Percentiles rank a stretch among this genome's conserved stretches.
Conservation (phyloP, 208 protist species). For the Acanthamoeba castellanii region DNA sequence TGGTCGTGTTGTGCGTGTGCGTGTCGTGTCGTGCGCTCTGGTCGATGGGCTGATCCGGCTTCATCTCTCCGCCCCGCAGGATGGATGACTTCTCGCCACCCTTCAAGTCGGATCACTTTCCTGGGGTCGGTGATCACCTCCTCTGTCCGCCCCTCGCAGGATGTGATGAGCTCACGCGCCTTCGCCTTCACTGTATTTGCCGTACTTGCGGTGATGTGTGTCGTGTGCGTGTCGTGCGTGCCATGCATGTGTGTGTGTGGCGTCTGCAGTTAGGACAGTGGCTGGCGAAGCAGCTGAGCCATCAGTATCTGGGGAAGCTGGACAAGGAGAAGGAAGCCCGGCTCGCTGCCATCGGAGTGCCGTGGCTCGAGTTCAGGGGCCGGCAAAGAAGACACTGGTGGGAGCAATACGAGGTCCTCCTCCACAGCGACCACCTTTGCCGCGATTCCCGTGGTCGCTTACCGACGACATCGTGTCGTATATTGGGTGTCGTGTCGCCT, state of each 20-base stretch:
- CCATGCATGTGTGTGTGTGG: neutral
- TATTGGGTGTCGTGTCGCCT: neutral
- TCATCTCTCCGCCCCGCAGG: neutral
- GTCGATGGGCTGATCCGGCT: neutral
- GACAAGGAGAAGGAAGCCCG: conserved; percentile 7
- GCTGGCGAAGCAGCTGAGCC: neutral
- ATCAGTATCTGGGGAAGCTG: neutral
- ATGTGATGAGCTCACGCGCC: neutral
- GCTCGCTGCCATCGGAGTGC: neutral
- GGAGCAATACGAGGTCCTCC: neutral
- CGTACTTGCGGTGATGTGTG: no score
- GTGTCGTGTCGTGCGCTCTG: neutral
- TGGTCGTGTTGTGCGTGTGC: neutral
- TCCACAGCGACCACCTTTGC: neutral
- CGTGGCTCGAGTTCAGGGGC: neutral
- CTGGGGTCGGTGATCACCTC: neutral
- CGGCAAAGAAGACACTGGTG: neutral
- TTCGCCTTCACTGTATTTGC: no score
- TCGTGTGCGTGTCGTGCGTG: neutral
- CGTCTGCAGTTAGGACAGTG: neutral
- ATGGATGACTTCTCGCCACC: neutral
- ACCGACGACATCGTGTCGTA: neutral
- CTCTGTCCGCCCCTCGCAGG: neutral
- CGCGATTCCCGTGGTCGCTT: neutral
- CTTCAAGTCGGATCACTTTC: neutral